These are phyloP conservation scores for Chalara sp. DNA, from an alignment of 2,329 filamentous ascomycete genomes.

Conservation along the genomic window DNA sequence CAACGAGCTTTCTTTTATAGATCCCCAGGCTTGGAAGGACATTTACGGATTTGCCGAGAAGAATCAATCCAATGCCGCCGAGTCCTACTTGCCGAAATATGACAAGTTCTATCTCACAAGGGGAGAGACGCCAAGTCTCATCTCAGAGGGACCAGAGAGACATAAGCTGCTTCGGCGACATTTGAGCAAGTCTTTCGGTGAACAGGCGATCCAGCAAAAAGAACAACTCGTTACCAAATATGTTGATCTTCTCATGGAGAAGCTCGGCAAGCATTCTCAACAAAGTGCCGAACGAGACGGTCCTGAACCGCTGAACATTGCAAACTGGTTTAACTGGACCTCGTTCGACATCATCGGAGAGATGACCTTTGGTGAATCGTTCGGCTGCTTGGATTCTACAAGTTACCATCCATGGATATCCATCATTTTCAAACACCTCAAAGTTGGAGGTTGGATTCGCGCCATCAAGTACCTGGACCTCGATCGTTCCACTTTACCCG, in stretches of 20 bases:
- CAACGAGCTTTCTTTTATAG: constrained; percentile 23
- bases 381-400: not conserved
- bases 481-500: not conserved
- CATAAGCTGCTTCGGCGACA: not conserved
- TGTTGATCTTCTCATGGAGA: not conserved
- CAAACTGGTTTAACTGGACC: not conserved
- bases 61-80: not conserved
- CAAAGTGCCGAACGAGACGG: not conserved
- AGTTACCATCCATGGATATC: not conserved
- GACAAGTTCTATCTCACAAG: not conserved
- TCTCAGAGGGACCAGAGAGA: not conserved
- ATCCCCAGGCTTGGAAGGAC: constrained; percentile 5
- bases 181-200: not conserved
- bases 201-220: not conserved
- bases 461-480: not conserved
- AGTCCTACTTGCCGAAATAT: not conserved
- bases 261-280: not conserved
- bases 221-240: not conserved
- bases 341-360: not conserved
- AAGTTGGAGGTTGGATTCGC: not conserved
- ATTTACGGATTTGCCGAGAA: not conserved
- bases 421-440: not conserved
- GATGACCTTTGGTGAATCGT: not conserved
- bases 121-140: not conserved
- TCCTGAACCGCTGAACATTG: not conserved